Conservation (phyloP, 768 basidiomycete species). For the Termitomyces sp. region DNA sequence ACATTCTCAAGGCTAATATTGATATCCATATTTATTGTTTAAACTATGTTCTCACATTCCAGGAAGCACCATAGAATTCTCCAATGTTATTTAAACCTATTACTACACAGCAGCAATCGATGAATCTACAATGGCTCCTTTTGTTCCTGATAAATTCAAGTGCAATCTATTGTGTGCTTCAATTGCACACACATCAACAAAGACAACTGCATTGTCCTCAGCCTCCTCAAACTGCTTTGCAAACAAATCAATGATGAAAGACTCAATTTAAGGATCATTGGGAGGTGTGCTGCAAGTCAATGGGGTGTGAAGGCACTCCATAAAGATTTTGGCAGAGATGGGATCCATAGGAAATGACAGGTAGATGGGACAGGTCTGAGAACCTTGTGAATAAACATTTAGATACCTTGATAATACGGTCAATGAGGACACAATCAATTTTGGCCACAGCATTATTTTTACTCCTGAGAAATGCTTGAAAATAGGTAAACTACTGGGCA, state of each 20-base stretch:
- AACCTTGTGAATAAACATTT: neutral
- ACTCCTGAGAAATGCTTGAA: slow-evolving; percentile 58
- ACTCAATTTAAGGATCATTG: slow-evolving; percentile 58
- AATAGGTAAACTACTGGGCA: slow-evolving; percentile 67
- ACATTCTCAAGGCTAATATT: no score
- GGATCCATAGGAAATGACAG: slow-evolving; percentile 84
- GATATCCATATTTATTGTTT: no score
- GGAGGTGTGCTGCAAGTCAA: slow-evolving; percentile 44
- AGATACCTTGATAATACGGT: slow-evolving; percentile 57
- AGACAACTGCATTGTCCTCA: slow-evolving; percentile 65
- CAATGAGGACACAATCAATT: slow-evolving; percentile 76
- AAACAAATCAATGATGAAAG: slow-evolving; percentile 74
- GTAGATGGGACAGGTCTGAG: slow-evolving; percentile 81
- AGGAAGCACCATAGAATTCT: no score
- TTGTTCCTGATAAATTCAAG: no score
- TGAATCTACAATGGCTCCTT: no score
- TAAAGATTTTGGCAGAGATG: slow-evolving; percentile 62
- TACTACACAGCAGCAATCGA: no score
- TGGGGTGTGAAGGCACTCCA: slow-evolving; percentile 57
- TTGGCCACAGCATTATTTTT: slow-evolving; percentile 55
- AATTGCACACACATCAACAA: slow-evolving; percentile 78
- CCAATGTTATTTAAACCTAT: no score
- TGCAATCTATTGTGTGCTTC: no score
- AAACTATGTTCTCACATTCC: no score
- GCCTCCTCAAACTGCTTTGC: slow-evolving; percentile 59